Percentiles rank a stretch among this genome's conserved stretches.
Conservation (phyloP, 495 filamentous ascomycete species). For the Chaetomidium leptoderma region DNA sequence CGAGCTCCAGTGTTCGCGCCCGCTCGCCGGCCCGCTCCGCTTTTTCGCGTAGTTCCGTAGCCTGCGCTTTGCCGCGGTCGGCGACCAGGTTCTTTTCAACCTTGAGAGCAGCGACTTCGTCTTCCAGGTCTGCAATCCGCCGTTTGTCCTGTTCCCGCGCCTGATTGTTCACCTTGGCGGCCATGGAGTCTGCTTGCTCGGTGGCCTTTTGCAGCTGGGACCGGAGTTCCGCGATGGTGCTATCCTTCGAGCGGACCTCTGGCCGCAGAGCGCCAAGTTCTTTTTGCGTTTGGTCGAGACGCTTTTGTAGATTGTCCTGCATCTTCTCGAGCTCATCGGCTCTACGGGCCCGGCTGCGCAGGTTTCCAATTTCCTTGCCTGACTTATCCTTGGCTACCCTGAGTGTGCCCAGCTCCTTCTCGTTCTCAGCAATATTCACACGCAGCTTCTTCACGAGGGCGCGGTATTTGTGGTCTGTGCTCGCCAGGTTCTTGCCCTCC, state of each 20-base stretch:
- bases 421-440: constrained; percentile 53
- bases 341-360: constrained; percentile 57
- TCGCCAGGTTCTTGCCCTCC: constrained; percentile 86
- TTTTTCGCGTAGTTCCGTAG: constrained; percentile 64
- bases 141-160: constrained; percentile 63
- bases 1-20: constrained; percentile 63
- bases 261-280: constrained; percentile 63
- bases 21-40: constrained; percentile 71
- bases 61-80: constrained; percentile 65
- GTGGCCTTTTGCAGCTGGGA: constrained; percentile 64
- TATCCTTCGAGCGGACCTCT: constrained; percentile 63
- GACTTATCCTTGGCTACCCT: constrained; percentile 64
- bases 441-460: constrained; percentile 81
- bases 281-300: constrained; percentile 58
- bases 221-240: constrained; percentile 64
- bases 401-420: constrained; percentile 59
- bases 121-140: constrained; percentile 63
- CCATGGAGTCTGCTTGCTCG: constrained; percentile 62
- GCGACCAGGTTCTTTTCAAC: constrained; percentile 73
- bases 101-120: constrained; percentile 63
- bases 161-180: constrained; percentile 60
- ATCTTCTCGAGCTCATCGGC: constrained; percentile 64
- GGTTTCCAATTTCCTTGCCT: constrained; percentile 56
- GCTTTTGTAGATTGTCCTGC: constrained; percentile 59
- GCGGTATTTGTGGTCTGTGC: constrained; percentile 76